phyloP scores from a whole-genome alignment of 2,329 filamentous ascomycete species.

The Purpureocillium takamizusanense region DNA sequence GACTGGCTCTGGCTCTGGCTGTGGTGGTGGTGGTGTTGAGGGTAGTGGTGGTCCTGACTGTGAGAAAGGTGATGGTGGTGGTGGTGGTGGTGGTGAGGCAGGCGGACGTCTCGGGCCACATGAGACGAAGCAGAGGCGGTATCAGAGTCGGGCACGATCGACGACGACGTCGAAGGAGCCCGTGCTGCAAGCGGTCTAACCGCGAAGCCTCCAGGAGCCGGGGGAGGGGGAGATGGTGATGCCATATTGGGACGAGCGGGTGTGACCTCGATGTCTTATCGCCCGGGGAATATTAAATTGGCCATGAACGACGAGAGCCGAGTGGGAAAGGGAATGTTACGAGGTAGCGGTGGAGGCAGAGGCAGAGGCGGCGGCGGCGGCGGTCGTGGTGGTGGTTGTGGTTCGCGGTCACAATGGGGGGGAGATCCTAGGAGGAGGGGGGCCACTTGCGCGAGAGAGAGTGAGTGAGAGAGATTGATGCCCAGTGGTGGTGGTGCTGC shows the following conservation, averaged over 20 bases:
- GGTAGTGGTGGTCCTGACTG: conserved; percentile 2
- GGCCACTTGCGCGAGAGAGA: too few relatives aligned
- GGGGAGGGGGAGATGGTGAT: conserved; percentile 7
- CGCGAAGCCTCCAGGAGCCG: too few relatives aligned
- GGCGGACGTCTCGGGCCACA: conserved; percentile 9
- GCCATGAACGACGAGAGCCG: conserved; percentile 4
- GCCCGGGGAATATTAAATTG: conserved; percentile 7
- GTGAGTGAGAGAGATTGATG: too few relatives aligned
- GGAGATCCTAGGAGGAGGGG: too few relatives aligned
- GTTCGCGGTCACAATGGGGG: too few relatives aligned
- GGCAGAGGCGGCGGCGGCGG: conserved; percentile 2
- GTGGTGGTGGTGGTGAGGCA: conserved; percentile 4
- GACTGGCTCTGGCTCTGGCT: conserved; percentile 5
- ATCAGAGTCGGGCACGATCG: conserved; percentile 20
- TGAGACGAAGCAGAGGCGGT: conserved; percentile 29
- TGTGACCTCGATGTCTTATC: conserved; percentile 9
- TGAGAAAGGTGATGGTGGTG: conserved; percentile 1
- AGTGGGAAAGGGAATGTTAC: too few relatives aligned
- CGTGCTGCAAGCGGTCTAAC: too few relatives aligned
- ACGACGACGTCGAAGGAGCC: conserved; percentile 2
- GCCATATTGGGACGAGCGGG: conserved; percentile 13
- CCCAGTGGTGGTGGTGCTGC: too few relatives aligned
- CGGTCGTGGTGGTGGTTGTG: too few relatives aligned
- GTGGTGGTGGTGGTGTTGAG: conserved; percentile 4
- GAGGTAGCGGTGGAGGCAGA: conserved; percentile 4